These are phyloP conservation scores for Fusarium sp. DNA, from an alignment of 2,329 filamentous ascomycete genomes.

Conservation along the genomic window DNA sequence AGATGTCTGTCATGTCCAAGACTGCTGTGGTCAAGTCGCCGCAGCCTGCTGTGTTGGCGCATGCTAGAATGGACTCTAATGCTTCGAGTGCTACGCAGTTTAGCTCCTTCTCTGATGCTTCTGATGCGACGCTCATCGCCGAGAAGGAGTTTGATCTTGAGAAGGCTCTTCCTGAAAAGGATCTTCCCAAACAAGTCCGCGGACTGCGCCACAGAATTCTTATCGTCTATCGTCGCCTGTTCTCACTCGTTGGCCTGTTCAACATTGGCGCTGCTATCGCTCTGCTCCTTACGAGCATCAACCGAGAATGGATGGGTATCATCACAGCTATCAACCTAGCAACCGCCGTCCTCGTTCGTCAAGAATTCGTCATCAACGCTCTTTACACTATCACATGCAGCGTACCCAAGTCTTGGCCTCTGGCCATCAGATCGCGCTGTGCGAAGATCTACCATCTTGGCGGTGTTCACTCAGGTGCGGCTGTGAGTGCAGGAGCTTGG, in stretches of 20 bases:
- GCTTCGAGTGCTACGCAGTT: conserved; percentile 45
- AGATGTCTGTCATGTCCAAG: neutral
- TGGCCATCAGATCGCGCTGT: conserved; percentile 58
- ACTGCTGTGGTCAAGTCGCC: conserved; percentile 5
- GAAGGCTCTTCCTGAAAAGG: conserved; percentile 55
- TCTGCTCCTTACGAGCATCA: conserved; percentile 52
- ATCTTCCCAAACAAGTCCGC: conserved; percentile 52
- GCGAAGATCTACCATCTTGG: conserved; percentile 65
- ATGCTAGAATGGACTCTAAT: conserved; percentile 44
- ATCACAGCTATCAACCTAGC: conserved; percentile 62
- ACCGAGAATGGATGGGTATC: conserved; percentile 53
- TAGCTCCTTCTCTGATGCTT: conserved; percentile 29
- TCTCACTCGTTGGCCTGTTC: conserved; percentile 63
- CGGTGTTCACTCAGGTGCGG: conserved; percentile 62
- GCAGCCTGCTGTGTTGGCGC: conserved; percentile 23
- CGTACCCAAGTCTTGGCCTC: conserved; percentile 58
- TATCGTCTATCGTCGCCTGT: conserved; percentile 67
- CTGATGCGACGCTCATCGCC: conserved; percentile 30
- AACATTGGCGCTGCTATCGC: conserved; percentile 62
- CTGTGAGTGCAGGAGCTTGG: conserved; percentile 61
- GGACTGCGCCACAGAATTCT: conserved; percentile 58
- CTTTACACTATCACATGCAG: conserved; percentile 60
- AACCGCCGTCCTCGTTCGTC: conserved; percentile 61
- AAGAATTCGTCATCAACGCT: conserved; percentile 64
- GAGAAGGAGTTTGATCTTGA: conserved; percentile 46